These are phyloP conservation scores for Zymoseptoria tritici DNA, from an alignment of 2,329 filamentous ascomycete genomes.

Conservation along the genomic window DNA sequence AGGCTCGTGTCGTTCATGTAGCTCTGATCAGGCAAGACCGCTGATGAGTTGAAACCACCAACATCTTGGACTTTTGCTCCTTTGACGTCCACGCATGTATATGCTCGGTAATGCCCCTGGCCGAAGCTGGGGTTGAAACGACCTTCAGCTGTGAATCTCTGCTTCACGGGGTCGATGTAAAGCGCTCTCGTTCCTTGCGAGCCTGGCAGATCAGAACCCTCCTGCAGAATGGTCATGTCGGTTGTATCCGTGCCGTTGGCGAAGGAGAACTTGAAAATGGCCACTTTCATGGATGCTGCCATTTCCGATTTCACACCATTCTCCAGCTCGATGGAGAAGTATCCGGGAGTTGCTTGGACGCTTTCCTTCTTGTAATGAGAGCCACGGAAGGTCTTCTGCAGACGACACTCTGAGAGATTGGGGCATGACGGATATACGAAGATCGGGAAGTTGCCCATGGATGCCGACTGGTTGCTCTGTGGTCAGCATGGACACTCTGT, in stretches of 20 bases:
- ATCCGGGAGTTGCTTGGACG: constrained; percentile 50
- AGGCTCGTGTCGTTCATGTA: constrained; percentile 27
- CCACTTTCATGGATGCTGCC: constrained; percentile 50
- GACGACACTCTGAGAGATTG: constrained; percentile 33
- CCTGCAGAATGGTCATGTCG: constrained; percentile 50
- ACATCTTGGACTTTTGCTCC: constrained; percentile 46
- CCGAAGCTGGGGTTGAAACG: constrained; percentile 56
- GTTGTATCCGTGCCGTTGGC: constrained; percentile 28
- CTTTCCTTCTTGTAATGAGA: constrained; percentile 42
- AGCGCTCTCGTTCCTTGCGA: constrained; percentile 45
- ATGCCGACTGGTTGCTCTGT: constrained; percentile 40
- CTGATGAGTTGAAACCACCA: constrained; percentile 50
- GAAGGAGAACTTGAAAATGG: constrained; percentile 54
- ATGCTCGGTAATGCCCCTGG: constrained; percentile 47
- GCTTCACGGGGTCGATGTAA: constrained; percentile 43
- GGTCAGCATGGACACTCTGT: not conserved
- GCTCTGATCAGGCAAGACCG: constrained; percentile 33
- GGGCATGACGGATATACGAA: constrained; percentile 58
- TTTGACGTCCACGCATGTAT: constrained; percentile 53
- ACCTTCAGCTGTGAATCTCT: constrained; percentile 51
- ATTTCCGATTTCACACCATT: constrained; percentile 53
- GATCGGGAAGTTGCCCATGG: constrained; percentile 64
- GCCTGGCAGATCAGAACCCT: constrained; percentile 50
- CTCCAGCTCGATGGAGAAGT: constrained; percentile 50
- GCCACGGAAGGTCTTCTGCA: constrained; percentile 48